Conservation (phyloP, 805 yeast species). For the Zygoascus biomembranicola region DNA sequence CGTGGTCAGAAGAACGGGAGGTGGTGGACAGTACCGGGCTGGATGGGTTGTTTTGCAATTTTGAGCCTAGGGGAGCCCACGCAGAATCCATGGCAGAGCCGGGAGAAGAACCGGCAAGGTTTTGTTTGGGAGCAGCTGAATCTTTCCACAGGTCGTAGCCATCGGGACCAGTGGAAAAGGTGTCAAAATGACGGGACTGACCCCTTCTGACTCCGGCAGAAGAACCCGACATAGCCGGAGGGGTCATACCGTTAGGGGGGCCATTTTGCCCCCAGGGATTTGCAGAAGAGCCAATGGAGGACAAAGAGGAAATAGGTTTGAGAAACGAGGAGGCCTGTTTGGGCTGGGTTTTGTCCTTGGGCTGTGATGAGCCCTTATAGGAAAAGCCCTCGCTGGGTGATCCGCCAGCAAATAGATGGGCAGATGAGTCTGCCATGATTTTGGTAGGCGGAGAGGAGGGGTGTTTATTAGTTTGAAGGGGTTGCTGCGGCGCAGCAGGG, state of each 20-base stretch:
- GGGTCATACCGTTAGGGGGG: background rate
- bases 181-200: conserved; percentile 21
- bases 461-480: background rate
- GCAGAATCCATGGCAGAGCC: background rate
- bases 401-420: background rate
- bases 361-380: background rate
- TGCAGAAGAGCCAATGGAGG: background rate
- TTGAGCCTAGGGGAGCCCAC: background rate
- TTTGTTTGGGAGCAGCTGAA: background rate
- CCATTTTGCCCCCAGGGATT: background rate
- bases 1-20: conserved; percentile 1
- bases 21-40: conserved; percentile 1
- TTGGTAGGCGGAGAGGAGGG: background rate
- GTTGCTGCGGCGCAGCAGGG: background rate
- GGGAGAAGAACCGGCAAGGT: background rate
- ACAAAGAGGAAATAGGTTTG: background rate
- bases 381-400: background rate
- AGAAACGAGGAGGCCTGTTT: background rate
- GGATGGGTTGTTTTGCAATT: background rate
- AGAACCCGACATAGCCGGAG: background rate
- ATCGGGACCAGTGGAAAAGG: conserved; percentile 5
- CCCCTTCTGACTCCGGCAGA: conserved; percentile 11
- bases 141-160: conserved; percentile 2
- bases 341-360: background rate
- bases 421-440: background rate